Percentiles rank a stretch among this genome's conserved stretches.
Conservation (phyloP, 2,329 filamentous ascomycete species). For the Sarocladium strictum region DNA sequence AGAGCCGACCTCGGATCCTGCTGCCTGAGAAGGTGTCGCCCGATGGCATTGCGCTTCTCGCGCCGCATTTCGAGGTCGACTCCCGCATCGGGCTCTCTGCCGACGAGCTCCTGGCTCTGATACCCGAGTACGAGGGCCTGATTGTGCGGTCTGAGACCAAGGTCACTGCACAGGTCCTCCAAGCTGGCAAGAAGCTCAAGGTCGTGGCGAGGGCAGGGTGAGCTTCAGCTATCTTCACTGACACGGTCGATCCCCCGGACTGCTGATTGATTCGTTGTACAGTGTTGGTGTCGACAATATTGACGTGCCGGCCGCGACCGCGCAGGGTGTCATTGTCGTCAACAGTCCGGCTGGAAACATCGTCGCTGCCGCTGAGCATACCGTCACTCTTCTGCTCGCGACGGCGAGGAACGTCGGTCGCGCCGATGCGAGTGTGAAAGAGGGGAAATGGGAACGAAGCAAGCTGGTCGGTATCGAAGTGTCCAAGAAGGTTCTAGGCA, state of each 20-base stretch:
- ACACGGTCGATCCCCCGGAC: not conserved
- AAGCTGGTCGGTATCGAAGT: conserved; percentile 72
- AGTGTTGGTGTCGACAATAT: conserved; percentile 76
- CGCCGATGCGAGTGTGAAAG: conserved; percentile 63
- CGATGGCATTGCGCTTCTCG: conserved; percentile 68
- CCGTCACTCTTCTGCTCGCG: conserved; percentile 67
- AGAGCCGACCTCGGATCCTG: conserved; percentile 46
- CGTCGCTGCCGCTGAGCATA: conserved; percentile 73
- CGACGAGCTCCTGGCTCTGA: conserved; percentile 58
- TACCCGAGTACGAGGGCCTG: conserved; percentile 67
- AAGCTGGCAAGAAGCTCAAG: conserved; percentile 61
- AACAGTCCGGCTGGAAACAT: conserved; percentile 79
- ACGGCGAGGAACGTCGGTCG: conserved; percentile 68
- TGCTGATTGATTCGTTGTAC: not conserved
- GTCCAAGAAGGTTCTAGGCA: conserved; percentile 68
- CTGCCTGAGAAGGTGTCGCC: conserved; percentile 75
- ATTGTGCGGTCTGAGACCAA: conserved; percentile 79
- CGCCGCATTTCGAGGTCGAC: conserved; percentile 63
- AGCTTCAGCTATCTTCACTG: not conserved
- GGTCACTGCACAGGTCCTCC: conserved; percentile 63
- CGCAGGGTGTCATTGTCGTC: conserved; percentile 70
- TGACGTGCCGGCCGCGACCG: conserved; percentile 65
- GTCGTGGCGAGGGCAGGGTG: conserved; percentile 73
- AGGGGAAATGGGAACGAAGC: conserved; percentile 69
- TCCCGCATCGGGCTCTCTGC: conserved; percentile 56